phyloP scores from a whole-genome alignment of 2,329 filamentous ascomycete species.

The Chrysoporthe cubensis region DNA sequence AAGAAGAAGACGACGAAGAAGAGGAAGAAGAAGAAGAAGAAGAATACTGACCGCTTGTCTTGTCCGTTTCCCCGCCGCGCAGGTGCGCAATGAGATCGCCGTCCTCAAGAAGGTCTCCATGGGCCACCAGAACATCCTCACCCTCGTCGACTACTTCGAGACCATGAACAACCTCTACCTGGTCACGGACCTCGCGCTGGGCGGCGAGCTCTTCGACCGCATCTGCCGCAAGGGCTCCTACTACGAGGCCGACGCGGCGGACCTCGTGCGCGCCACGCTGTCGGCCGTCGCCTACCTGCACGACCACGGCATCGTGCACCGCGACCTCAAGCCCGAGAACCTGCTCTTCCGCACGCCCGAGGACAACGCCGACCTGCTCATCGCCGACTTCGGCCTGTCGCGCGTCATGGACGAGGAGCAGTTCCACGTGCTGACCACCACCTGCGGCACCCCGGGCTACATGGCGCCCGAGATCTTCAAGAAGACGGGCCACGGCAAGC shows the following conservation, averaged over 20 bases:
- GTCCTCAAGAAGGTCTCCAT: conserved; percentile 98
- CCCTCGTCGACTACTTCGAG: conserved; percentile 98
- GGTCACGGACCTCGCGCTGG: conserved; percentile 93
- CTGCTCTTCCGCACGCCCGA: conserved; percentile 95
- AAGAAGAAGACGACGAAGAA: neutral
- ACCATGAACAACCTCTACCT: conserved; percentile 99
- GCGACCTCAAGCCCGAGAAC: conserved; percentile 97
- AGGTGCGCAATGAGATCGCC: conserved; percentile 98
- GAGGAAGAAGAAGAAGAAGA: neutral
- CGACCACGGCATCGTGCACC: conserved; percentile 97
- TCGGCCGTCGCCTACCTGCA: conserved; percentile 98
- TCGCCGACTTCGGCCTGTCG: conserved; percentile 94
- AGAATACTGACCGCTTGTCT: neutral
- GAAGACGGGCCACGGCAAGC: conserved; percentile 96
- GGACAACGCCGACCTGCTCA: conserved; percentile 94
- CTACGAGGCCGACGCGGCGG: conserved; percentile 95
- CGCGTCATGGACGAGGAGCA: conserved; percentile 99
- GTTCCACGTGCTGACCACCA: conserved; percentile 96
- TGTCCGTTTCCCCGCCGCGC: neutral
- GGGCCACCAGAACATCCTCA: conserved; percentile 98
- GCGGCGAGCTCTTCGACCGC: conserved; percentile 95
- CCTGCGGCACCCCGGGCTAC: conserved; percentile 96
- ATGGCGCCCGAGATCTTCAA: conserved; percentile 99
- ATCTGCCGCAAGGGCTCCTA: conserved; percentile 99
- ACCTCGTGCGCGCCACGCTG: conserved; percentile 90